phyloP scores from a whole-genome alignment of 306 rosid genomes.

The Boehmeria nivea region DNA sequence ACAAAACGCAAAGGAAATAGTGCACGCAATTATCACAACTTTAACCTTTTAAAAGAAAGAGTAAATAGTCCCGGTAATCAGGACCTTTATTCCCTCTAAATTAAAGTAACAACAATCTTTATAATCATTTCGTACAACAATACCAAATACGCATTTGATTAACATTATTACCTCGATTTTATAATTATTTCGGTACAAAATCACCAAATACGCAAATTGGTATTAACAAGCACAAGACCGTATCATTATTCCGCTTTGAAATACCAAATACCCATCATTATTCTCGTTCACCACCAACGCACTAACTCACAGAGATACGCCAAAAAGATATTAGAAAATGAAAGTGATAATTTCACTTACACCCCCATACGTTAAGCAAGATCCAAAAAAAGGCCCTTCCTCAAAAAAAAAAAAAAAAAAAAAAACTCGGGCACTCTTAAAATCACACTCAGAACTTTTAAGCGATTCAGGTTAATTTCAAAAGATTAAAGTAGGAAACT shows the following conservation, averaged over 20 bases:
- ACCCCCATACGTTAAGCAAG: no score
- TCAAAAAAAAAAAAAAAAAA: no score
- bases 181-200: no score
- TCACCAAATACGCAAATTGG: no score
- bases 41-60: neutral
- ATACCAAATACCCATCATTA: neutral
- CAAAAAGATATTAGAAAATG: neutral
- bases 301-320: neutral
- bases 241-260: neutral
- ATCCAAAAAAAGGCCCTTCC: no score
- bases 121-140: neutral
- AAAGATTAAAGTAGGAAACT: no score
- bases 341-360: no score
- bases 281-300: neutral
- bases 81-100: neutral
- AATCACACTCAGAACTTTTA: no score
- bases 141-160: neutral
- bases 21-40: conserved; percentile 1
- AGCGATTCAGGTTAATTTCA: no score
- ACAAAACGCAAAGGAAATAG: neutral
- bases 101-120: conserved; percentile 6
- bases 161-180: no score
- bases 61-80: neutral
- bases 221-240: no score
- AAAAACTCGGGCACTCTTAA: no score